Conservation (phyloP, 2,329 filamentous ascomycete species). For the Myriosclerotinia curreyana region DNA sequence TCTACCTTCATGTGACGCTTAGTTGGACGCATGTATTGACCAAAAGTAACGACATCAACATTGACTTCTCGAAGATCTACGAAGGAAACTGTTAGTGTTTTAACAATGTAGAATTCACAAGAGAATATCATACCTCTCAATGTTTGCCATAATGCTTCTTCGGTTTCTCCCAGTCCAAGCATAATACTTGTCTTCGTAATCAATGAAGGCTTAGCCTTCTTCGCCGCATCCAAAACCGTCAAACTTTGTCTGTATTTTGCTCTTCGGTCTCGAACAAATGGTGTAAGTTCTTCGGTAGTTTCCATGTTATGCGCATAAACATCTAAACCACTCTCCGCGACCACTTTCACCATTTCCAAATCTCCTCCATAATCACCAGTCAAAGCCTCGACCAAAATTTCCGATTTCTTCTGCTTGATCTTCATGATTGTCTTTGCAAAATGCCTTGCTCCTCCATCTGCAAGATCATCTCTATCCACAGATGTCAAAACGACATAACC, state of each 20-base stretch:
- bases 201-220: constrained; percentile 68
- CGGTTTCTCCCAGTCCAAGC: constrained; percentile 90
- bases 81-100: constrained; percentile 23
- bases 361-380: constrained; percentile 88
- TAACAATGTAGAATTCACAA: background rate
- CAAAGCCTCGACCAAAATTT: constrained; percentile 75
- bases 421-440: constrained; percentile 91
- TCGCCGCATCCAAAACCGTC: constrained; percentile 74
- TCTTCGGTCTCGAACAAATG: constrained; percentile 82
- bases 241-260: constrained; percentile 88
- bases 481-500: constrained; percentile 94
- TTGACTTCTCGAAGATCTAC: constrained; percentile 72
- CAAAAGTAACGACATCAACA: constrained; percentile 96
- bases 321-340: constrained; percentile 85
- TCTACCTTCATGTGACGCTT: constrained; percentile 97
- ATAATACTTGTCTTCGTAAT: constrained; percentile 99
- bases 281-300: constrained; percentile 87
- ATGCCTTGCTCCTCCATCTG: constrained; percentile 83
- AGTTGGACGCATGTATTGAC: constrained; percentile 99
- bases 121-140: constrained; percentile 55
- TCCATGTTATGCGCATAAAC: constrained; percentile 98
- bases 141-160: constrained; percentile 78
- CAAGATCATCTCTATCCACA: constrained; percentile 90
- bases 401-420: constrained; percentile 81
- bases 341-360: constrained; percentile 78